Percentiles rank a stretch among this genome's conserved stretches.
Conservation (phyloP, 352 stramenopile species). For the Pythium brassicae region DNA sequence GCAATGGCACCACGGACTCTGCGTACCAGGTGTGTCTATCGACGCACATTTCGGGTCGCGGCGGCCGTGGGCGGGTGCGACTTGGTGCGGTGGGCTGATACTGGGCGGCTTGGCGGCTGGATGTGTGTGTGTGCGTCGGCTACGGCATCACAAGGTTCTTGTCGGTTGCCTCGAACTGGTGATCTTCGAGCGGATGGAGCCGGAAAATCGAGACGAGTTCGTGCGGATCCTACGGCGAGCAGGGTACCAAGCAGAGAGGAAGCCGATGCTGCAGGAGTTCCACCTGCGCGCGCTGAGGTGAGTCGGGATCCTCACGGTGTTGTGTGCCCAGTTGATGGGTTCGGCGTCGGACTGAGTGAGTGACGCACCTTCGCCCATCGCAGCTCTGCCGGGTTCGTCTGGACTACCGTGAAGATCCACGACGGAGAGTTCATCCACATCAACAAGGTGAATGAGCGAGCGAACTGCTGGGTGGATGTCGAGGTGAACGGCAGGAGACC, state of each 20-base stretch:
- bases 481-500: no score
- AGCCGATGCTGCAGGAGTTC: constrained; percentile 72
- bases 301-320: neutral
- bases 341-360: neutral
- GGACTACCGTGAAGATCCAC: constrained; percentile 69
- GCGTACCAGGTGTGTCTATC: constrained; percentile 66
- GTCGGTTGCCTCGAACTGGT: constrained; percentile 74
- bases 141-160: constrained; percentile 43
- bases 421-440: constrained; percentile 83
- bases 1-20: constrained; percentile 77
- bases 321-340: neutral
- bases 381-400: constrained; percentile 64
- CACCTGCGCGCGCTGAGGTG: constrained; percentile 62
- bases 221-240: constrained; percentile 49
- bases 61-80: no score
- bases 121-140: neutral
- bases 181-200: constrained; percentile 80
- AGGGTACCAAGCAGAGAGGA: constrained; percentile 57
- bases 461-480: no score
- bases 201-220: constrained; percentile 55
- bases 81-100: no score
- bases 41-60: no score
- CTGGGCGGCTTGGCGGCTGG: no score
- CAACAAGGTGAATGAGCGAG: constrained; percentile 82
- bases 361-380: neutral